phyloP scores from a whole-genome alignment of 2,329 filamentous ascomycete genomes.

The Talaromyces sp. region DNA sequence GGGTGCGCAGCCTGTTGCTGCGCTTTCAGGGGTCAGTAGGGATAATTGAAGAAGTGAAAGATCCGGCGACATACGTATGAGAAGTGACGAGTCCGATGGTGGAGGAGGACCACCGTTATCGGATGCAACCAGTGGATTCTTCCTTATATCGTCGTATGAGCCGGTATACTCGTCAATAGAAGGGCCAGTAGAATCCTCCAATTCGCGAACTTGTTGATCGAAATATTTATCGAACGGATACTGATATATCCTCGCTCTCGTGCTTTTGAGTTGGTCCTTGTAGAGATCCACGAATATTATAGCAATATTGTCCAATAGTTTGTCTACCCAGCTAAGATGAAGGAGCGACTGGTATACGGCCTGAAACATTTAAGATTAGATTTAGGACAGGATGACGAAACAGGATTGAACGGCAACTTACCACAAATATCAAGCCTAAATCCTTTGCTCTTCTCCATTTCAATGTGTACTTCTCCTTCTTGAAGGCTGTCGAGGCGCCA shows the following conservation, averaged over 20 bases:
- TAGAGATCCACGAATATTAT: constrained; percentile 90
- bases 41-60: neutral
- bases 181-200: constrained; percentile 48
- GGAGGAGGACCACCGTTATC: constrained; percentile 50
- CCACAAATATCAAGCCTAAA: constrained; percentile 90
- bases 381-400: constrained; percentile 15
- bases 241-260: constrained; percentile 72
- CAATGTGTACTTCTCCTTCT: constrained; percentile 87
- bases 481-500: constrained; percentile 68
- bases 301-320: constrained; percentile 90
- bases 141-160: constrained; percentile 34
- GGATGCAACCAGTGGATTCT: constrained; percentile 47
- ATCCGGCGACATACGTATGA: constrained; percentile 41
- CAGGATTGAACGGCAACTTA: constrained; percentile 44
- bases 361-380: constrained; percentile 46
- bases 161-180: constrained; percentile 41
- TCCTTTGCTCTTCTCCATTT: constrained; percentile 95
- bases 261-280: constrained; percentile 77
- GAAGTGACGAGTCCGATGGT: constrained; percentile 51
- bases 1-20: constrained; percentile 44
- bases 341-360: constrained; percentile 95
- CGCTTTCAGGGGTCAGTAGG: constrained; percentile 33
- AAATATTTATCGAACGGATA: constrained; percentile 93
- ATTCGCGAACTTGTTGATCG: constrained; percentile 81
- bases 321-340: constrained; percentile 94